phyloP scores from a whole-genome alignment of 2,329 filamentous ascomycete genomes.

The Didymella lethalis region DNA sequence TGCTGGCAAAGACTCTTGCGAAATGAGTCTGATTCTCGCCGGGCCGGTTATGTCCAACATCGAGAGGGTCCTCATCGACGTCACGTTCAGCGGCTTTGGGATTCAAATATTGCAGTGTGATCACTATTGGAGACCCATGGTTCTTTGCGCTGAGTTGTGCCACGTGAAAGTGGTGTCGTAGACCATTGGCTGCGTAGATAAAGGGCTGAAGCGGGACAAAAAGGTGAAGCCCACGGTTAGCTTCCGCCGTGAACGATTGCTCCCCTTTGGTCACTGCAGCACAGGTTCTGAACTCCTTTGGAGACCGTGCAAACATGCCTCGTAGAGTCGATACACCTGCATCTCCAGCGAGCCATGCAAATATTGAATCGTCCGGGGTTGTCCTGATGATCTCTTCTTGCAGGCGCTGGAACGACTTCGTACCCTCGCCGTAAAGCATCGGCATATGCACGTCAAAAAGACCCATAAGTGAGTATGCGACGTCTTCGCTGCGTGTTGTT shows the following conservation, averaged over 20 bases:
- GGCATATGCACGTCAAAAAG: slow-evolving; percentile 1
- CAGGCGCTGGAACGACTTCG: background rate
- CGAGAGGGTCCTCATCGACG: background rate
- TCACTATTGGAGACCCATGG: background rate
- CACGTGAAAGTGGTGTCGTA: background rate
- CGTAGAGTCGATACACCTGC: background rate
- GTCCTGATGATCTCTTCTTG: slow-evolving; percentile 3
- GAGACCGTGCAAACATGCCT: slow-evolving; percentile 1
- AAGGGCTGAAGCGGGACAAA: background rate
- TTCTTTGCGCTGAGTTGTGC: background rate
- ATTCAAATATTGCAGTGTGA: background rate
- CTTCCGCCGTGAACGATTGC: background rate
- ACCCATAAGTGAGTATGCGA: background rate
- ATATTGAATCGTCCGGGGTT: background rate
- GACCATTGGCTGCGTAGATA: background rate
- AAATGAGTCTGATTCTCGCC: background rate
- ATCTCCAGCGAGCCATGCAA: slow-evolving; percentile 5
- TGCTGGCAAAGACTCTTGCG: background rate
- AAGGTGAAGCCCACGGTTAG: background rate
- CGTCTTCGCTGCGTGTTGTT: background rate
- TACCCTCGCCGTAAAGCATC: background rate
- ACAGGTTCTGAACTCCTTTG: background rate
- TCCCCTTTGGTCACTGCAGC: background rate
- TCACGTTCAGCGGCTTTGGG: background rate
- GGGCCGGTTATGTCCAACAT: background rate